phyloP scores from a whole-genome alignment of 805 yeast genomes.

The Spathaspora arborariae region DNA sequence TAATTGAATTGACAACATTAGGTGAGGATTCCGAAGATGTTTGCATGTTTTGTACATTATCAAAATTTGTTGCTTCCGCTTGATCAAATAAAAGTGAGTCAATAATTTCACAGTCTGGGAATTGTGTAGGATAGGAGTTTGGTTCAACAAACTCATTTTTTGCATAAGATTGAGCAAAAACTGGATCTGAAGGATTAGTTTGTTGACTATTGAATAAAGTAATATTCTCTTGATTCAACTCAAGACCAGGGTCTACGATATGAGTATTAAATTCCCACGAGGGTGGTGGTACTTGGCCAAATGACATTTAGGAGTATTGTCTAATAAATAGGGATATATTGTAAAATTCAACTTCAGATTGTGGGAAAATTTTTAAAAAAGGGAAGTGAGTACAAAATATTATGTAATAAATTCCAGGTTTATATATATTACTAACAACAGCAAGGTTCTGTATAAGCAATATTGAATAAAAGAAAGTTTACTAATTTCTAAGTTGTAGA shows the following conservation, averaged over 20 bases:
- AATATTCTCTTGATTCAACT: conserved; percentile 13
- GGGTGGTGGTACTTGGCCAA: background rate
- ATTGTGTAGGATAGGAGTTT: background rate
- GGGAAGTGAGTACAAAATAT: no score
- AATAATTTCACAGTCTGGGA: conserved; percentile 1
- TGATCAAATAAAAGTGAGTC: background rate
- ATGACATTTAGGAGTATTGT: background rate
- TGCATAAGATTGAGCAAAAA: background rate
- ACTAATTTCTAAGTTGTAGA: background rate
- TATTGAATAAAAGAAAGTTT: background rate
- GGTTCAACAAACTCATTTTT: background rate
- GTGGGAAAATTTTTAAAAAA: background rate
- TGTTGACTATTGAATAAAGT: conserved; percentile 9
- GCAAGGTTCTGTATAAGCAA: no score
- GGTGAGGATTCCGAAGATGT: conserved; percentile 6
- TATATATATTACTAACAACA: background rate
- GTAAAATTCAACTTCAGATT: background rate
- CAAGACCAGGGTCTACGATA: conserved; percentile 1
- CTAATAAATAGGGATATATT: background rate
- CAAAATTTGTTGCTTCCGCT: background rate
- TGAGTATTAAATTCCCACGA: background rate
- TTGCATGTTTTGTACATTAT: background rate
- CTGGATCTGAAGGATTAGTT: background rate
- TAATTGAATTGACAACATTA: background rate
- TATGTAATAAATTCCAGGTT: background rate